phyloP scores from a whole-genome alignment of 2,329 filamentous ascomycete species.

The Trematosphaeria pertusa region DNA sequence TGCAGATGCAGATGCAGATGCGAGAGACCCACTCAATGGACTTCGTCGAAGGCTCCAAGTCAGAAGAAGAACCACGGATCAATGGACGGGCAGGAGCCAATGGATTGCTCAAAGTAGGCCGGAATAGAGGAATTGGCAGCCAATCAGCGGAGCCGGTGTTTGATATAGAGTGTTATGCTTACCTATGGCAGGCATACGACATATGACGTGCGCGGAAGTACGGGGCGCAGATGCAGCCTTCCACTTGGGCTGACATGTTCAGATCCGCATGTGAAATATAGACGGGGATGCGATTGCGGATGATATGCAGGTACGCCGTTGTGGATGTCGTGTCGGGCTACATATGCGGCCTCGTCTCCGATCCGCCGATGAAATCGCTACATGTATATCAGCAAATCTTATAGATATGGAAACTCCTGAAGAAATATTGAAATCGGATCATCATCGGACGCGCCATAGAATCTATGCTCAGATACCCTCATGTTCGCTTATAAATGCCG shows the following conservation, averaged over 20 bases:
- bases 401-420: not conserved
- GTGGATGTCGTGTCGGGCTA: not conserved
- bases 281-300: not conserved
- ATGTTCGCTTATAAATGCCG: constrained; percentile 2
- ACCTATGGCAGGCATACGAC: not conserved
- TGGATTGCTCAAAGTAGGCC: not conserved
- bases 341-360: not conserved
- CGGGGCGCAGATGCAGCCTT: not conserved
- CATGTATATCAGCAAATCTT: not conserved
- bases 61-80: not conserved
- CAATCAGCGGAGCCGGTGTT: not conserved
- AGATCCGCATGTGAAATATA: too few species aligned
- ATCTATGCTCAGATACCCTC: constrained; percentile 3
- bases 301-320: not conserved
- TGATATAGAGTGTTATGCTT: not conserved
- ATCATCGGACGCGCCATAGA: not conserved
- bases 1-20: too few species aligned
- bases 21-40: too few species aligned
- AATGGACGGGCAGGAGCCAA: not conserved
- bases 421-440: not conserved
- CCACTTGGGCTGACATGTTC: not conserved
- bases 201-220: not conserved
- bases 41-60: too few species aligned
- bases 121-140: not conserved
- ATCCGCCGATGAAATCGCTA: not conserved